Conservation (phyloP, 805 yeast genomes). For the Wickerhamiella vanderwaltii region DNA sequence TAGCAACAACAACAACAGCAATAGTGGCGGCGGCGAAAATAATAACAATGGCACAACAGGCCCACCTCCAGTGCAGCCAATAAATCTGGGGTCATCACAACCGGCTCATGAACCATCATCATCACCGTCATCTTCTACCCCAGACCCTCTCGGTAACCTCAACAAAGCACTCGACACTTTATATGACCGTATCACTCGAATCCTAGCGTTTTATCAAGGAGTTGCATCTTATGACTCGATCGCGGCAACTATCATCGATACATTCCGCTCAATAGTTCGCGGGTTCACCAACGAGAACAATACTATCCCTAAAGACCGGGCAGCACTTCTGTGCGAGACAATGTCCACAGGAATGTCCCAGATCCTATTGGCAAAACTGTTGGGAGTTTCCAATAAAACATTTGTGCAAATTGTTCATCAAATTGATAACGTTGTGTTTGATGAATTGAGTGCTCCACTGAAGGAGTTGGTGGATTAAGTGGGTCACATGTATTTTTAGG, state of each 20-base stretch:
- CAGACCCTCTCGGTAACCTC: no score
- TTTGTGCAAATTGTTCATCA: constrained; percentile 2
- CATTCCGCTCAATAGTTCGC: neutral
- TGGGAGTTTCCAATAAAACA: neutral
- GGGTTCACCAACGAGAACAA: neutral
- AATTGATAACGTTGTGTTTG: neutral
- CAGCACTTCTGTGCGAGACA: constrained; percentile 5
- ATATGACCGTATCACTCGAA: no score
- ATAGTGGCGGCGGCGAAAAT: no score
- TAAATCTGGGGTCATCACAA: no score
- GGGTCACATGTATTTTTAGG: neutral
- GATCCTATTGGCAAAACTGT: neutral
- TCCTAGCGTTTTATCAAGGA: no score
- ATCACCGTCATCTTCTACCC: no score
- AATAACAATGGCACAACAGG: no score
- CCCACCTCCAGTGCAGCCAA: no score
- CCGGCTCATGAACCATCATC: no score
- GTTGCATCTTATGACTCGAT: no score
- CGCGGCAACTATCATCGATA: neutral
- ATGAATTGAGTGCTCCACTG: neutral
- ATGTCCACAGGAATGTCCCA: constrained; percentile 1
- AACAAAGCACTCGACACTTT: no score
- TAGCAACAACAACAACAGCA: no score
- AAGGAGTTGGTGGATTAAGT: neutral
- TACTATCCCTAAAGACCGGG: neutral